These are phyloP conservation scores for Kockovaella imperatae DNA, from an alignment of 768 basidiomycete genomes.

Conservation along the genomic window DNA sequence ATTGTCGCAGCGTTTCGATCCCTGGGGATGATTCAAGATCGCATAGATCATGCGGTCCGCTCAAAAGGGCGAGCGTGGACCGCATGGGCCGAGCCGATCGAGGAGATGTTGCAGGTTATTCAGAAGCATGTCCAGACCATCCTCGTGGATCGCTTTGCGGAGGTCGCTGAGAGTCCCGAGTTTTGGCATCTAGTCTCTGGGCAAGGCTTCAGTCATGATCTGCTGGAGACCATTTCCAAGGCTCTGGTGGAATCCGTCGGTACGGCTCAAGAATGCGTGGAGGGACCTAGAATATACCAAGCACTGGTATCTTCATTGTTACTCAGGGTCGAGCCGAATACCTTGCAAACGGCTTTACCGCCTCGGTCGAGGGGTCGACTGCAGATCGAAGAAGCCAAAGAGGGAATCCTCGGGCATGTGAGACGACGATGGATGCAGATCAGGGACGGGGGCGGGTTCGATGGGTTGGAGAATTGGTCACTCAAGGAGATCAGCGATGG, in stretches of 20 bases:
- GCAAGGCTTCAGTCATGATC: conserved; percentile 62
- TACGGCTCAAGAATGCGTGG: conserved; percentile 57
- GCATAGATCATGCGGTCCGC: conserved; percentile 35
- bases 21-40: conserved; percentile 49
- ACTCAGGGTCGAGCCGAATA: conserved; percentile 59
- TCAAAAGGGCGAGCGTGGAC: conserved; percentile 8
- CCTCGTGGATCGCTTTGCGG: conserved; percentile 55
- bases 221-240: conserved; percentile 68
- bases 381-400: conserved; percentile 61
- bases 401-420: conserved; percentile 65
- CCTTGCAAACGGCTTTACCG: conserved; percentile 57
- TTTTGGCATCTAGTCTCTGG: conserved; percentile 69
- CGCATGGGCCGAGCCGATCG: conserved; percentile 58
- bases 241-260: conserved; percentile 55
- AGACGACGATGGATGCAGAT: conserved; percentile 69
- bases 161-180: conserved; percentile 60
- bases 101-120: conserved; percentile 60
- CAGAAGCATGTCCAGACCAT: conserved; percentile 60
- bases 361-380: conserved; percentile 63
- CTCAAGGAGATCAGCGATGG: conserved; percentile 78
- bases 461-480: conserved; percentile 74
- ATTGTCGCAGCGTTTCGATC: conserved; percentile 63
- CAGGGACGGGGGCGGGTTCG: conserved; percentile 70
- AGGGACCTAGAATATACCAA: conserved; percentile 56
- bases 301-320: conserved; percentile 66